Base-by-base conservation (phyloP, 345 rosid species). In the Ceriops zippeliana region DNA sequence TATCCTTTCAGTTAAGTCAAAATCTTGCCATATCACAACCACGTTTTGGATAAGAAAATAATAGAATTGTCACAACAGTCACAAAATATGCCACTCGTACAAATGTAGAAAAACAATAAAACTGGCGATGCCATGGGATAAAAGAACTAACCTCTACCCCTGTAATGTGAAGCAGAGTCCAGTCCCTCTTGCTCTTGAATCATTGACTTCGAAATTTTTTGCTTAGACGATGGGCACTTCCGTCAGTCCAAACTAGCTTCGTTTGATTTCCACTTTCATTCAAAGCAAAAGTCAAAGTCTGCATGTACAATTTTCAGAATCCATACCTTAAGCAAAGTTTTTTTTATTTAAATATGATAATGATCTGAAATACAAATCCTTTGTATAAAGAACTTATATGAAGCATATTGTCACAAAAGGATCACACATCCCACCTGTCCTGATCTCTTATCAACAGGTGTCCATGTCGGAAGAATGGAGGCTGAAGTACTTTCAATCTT, bases 391-490 rank as follows among this genome's bases (percentile, higher is more conserved):
- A 42, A 42, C 17, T 13, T 42, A 42, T 42, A 42, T 42, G 49
- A 42, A 42, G 49, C 49, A 11, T 42, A 42, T 42, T 13, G 49
- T 42, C 20, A 58, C 24, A 10, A 35, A 31, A 59, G 62, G 53
- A 58, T 53, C 62, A 19, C 24, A 63, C 31, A 80, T 87, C 73
- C n/a, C 15, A 78, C 81, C 92, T 85, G 91, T 76, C 82, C 86
- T 15, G 92, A 85, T 76, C 86, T 86, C 84, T 92, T 92, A 75
- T 90, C 93, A 67, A 73, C 28, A 63, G 96, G 93, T 49, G 96
- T 91, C 83, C 83, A 62, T 35, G 87, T 61, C 52, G 77, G 80
- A 70, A 62, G 70, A 66, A 80, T 67, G 24, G 87, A 76, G 21
- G 83, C 77, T 57, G 75, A 67, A 56, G 79, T 49, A 74, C 80